phyloP scores from a whole-genome alignment of 73 alveolate genomes.

The Effrenium voratum region DNA sequence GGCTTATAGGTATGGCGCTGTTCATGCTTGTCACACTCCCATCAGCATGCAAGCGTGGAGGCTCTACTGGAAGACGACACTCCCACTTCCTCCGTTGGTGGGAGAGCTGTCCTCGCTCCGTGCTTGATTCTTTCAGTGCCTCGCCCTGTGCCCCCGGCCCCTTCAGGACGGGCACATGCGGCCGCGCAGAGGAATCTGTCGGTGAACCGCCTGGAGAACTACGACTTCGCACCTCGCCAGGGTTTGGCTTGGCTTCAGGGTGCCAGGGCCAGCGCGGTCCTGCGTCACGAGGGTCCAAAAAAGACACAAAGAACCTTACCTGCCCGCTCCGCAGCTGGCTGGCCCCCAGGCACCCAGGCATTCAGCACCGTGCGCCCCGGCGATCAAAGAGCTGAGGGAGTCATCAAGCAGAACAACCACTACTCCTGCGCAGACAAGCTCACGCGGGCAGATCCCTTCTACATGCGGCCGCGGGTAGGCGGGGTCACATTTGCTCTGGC shows the following conservation, averaged over 20 bases:
- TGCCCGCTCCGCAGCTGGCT: background rate
- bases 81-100: too few species aligned
- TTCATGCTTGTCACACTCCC: too few species aligned
- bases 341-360: background rate
- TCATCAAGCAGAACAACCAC: conserved; percentile 71
- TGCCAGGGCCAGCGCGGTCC: background rate
- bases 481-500: too few species aligned
- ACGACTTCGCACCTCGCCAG: conserved; percentile 55
- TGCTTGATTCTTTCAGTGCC: too few species aligned
- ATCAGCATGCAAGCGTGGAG: too few species aligned
- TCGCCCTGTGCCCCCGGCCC: too few species aligned
- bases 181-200: conserved; percentile 75
- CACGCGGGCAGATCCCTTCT: conserved; percentile 84
- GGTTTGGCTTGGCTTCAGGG: background rate
- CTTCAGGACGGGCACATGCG: conserved; percentile 85
- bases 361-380: background rate
- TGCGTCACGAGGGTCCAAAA: background rate
- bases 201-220: conserved; percentile 64
- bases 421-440: conserved; percentile 75
- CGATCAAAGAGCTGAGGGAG: background rate
- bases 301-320: background rate
- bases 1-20: too few species aligned
- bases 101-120: too few species aligned
- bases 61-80: too few species aligned
- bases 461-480: conserved; percentile 93